Conservation (phyloP, 441 rosid species). For the Gossypium aridum region DNA sequence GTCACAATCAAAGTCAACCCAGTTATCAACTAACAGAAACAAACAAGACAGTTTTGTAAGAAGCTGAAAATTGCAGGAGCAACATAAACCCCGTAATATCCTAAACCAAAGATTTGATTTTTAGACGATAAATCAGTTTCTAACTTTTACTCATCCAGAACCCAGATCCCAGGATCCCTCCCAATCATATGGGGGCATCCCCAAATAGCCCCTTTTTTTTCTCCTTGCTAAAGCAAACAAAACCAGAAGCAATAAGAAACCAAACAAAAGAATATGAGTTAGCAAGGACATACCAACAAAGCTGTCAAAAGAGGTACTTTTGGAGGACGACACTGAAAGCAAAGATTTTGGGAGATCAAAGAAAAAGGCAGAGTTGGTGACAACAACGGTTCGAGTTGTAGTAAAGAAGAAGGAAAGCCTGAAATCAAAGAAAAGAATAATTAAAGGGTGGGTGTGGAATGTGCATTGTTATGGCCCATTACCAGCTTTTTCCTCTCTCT, state of each 20-base stretch:
- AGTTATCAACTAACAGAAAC: background rate
- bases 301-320: constrained; percentile 12
- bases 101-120: background rate
- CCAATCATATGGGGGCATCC: constrained; percentile 5
- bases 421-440: constrained; percentile 5
- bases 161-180: constrained; percentile 32
- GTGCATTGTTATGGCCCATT: constrained; percentile 30
- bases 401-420: constrained; percentile 50
- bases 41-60: background rate
- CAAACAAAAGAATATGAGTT: background rate
- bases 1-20: constrained; percentile 2
- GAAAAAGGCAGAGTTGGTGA: constrained; percentile 10
- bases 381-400: constrained; percentile 21
- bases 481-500: constrained; percentile 7
- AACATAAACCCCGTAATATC: background rate
- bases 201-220: background rate
- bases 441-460: constrained; percentile 25
- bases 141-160: background rate
- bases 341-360: constrained; percentile 11
- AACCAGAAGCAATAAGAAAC: background rate
- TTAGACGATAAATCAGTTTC: background rate
- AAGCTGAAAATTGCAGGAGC: background rate
- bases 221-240: constrained; percentile 15
- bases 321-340: constrained; percentile 15
- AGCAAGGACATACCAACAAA: constrained; percentile 23